Percentiles rank a stretch among this genome's conserved stretches.
Conservation (phyloP, 768 basidiomycete species). For the Suillus occidentalis region DNA sequence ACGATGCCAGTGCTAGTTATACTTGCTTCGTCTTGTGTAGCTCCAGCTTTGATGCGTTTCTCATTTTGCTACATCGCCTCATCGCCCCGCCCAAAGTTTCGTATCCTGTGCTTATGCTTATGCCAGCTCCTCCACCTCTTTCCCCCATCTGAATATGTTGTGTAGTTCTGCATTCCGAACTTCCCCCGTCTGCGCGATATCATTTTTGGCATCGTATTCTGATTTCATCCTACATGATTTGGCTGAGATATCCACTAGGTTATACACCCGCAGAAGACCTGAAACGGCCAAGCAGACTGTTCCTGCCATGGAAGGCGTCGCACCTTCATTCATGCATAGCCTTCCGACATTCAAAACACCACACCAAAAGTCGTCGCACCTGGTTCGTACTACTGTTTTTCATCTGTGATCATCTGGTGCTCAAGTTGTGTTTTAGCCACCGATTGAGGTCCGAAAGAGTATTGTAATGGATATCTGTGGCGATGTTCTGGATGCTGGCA, state of each 20-base stretch:
- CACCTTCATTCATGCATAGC: background rate
- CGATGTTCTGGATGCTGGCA: background rate
- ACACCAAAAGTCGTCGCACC: background rate
- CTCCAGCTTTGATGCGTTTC: background rate
- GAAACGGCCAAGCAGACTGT: background rate
- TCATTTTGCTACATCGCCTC: background rate
- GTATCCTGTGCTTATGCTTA: background rate
- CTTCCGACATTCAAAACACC: background rate
- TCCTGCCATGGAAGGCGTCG: background rate
- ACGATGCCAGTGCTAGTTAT: background rate
- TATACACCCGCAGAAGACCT: background rate
- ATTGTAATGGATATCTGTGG: background rate
- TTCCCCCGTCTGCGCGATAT: conserved; percentile 5
- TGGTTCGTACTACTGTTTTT: background rate
- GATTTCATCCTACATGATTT: background rate
- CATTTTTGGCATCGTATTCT: conserved; percentile 16
- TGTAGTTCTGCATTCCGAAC: too few relatives aligned
- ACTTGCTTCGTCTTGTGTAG: background rate
- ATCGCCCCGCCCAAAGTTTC: background rate
- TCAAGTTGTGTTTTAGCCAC: background rate
- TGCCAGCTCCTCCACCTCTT: background rate
- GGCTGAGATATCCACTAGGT: background rate
- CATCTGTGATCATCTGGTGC: background rate
- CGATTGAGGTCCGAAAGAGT: background rate
- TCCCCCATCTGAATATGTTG: background rate